Evolutionary conservation across 2,329 filamentous ascomycete species (phyloP).

Genomic region (Calonectria ilicicola): DNA sequence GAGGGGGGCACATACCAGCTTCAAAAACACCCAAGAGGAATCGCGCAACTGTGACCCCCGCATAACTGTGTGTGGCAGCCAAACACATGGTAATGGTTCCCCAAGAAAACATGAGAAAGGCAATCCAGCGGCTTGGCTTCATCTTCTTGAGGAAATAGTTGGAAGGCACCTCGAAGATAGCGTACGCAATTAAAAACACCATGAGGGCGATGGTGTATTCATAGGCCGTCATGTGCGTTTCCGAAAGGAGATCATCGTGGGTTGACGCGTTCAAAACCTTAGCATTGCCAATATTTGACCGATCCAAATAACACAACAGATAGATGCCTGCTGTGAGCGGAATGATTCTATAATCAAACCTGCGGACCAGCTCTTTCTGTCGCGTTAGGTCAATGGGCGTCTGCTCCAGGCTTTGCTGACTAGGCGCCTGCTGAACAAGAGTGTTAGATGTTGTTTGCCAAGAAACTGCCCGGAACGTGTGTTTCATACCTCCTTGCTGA

Average conservation of each 20-base stretch:
- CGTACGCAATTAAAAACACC: constrained; percentile 63
- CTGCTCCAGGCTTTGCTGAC: not conserved
- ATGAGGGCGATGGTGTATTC: constrained; percentile 70
- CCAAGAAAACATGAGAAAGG: constrained; percentile 45
- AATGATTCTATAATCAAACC: constrained; percentile 34
- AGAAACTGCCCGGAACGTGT: not conserved
- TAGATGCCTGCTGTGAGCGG: constrained; percentile 37
- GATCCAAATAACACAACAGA: constrained; percentile 61
- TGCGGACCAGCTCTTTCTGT: constrained; percentile 17
- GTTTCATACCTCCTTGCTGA: not conserved
- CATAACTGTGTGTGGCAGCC: constrained; percentile 52
- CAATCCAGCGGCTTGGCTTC: constrained; percentile 61
- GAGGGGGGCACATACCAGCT: constrained; percentile 32
- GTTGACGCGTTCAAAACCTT: constrained; percentile 53
- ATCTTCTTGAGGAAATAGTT: constrained; percentile 60
- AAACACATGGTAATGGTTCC: constrained; percentile 56
- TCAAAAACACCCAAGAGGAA: constrained; percentile 48
- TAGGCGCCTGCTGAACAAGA: not conserved
- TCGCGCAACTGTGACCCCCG: constrained; percentile 42
- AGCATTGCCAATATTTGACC: constrained; percentile 63
- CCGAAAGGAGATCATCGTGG: constrained; percentile 45
- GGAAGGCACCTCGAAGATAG: constrained; percentile 60
- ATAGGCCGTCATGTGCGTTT: constrained; percentile 58
- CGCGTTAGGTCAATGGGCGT: not conserved
- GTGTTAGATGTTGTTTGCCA: not conserved